Evolutionary conservation across 768 basidiomycete genomes (phyloP), one percentile per base, ranked within the genome.

Genomic region (Boletus rex-veris): DNA sequence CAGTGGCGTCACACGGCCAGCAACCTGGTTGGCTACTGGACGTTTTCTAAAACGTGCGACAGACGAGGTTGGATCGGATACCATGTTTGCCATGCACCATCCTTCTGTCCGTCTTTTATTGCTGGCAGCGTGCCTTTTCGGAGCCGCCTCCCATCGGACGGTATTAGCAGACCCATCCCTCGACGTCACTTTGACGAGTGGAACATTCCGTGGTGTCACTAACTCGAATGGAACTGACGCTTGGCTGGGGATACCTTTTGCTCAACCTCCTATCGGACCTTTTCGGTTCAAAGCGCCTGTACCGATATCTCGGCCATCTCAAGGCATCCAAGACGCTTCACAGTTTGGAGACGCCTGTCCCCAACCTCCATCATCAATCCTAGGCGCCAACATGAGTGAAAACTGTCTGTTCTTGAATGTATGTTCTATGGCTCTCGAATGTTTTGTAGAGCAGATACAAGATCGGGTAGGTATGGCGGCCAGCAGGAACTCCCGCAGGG

Each of bases 181-280:
- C n/a, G 74, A 79, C 16, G 70, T 81, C 15, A 55, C 50, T 6
- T 59, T 79, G 9, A 70, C 64, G 10, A 74, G 71, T 7, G 82
- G 82, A 5, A 73, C 68, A 0, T 82, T 82, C 55, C 75, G 74
- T 3, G 82, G 82, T 9, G 57, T 77, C 5, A 53, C 70, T 8
- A 74, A 72, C 12, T 44, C 68, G 0, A 77, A 77, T 44, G 77
- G 75, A 9, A 76, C 77, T 10, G 79, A 84, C 10, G 73, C 74
- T 62, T 87, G 82, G 77, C 73, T 84, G 12, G 84, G 84, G 3
- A 77, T 88, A 33, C 84, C 79, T 1, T 88, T 73, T 52, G 85
- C 82, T 5, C 68, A 77, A 54, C 74, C 84, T 2, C 85, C 85
- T 0, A 58, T 81, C 0, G 84, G 83, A 2, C 38, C 62, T 7